A percentile compares a stretch with the other conserved stretches of the same genome.
Conservation (phyloP, 2,329 filamentous ascomycete genomes). For the Septoria petroselini region DNA sequence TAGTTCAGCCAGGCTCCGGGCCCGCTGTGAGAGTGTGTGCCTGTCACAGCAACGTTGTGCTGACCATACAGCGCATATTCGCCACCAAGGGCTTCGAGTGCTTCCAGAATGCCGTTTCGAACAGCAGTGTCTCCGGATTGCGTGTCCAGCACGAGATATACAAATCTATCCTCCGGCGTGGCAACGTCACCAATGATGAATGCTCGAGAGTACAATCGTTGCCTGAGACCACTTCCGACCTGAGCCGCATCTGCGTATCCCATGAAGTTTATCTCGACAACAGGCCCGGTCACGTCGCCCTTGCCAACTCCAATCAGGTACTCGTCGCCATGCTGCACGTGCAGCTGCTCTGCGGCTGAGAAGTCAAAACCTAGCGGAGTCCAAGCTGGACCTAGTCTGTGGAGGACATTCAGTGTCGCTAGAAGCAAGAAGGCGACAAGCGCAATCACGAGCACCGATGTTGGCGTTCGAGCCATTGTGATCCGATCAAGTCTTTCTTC, state of each 20-base stretch:
- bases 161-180: slow-evolving; percentile 67
- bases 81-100: slow-evolving; percentile 63
- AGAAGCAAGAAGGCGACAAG: slow-evolving; percentile 22
- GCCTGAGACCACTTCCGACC: slow-evolving; percentile 76
- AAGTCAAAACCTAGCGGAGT: neutral
- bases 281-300: slow-evolving; percentile 72
- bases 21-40: slow-evolving; percentile 89
- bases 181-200: slow-evolving; percentile 76
- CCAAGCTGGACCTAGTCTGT: slow-evolving; percentile 21
- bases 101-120: slow-evolving; percentile 79
- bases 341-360: neutral
- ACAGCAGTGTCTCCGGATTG: slow-evolving; percentile 87
- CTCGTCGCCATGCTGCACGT: slow-evolving; percentile 27
- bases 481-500: neutral
- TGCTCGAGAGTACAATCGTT: slow-evolving; percentile 81
- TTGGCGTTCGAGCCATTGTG: slow-evolving; percentile 24
- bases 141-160: slow-evolving; percentile 84
- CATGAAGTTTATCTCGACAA: slow-evolving; percentile 87
- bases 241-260: slow-evolving; percentile 87
- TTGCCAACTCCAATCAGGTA: slow-evolving; percentile 68
- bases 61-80: slow-evolving; percentile 73
- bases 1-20: slow-evolving; percentile 95
- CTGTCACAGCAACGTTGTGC: slow-evolving; percentile 82
- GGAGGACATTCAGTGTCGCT: slow-evolving; percentile 21
- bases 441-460: slow-evolving; percentile 19